phyloP scores from a whole-genome alignment of 169 alveolate species.

The Neospora caninum region DNA sequence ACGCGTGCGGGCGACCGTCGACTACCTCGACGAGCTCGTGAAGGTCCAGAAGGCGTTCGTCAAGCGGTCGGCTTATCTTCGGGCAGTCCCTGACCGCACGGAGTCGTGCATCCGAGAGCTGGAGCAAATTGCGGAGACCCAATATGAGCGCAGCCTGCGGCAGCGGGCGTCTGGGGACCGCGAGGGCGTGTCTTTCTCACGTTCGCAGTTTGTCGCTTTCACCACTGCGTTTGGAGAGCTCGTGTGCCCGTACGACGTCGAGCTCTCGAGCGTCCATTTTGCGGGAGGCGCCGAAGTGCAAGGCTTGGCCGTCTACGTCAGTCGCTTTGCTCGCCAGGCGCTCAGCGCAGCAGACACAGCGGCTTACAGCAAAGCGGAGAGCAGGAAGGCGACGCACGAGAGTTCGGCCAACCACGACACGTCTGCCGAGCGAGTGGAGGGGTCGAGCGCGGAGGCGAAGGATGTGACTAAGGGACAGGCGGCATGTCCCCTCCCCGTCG shows the following conservation, averaged over 20 bases:
- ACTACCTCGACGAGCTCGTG: not conserved
- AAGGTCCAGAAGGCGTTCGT: not conserved
- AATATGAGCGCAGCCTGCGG: not conserved
- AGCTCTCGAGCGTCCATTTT: not conserved
- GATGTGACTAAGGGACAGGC: not conserved
- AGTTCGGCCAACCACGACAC: not conserved
- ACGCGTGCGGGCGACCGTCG: not conserved
- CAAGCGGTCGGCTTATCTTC: slow-evolving; percentile 10
- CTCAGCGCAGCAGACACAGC: not conserved
- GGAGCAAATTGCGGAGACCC: not conserved
- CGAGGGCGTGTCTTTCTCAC: not conserved
- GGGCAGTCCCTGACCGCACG: not conserved
- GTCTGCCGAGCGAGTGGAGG: not conserved
- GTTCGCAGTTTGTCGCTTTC: not conserved
- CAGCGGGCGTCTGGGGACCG: not conserved
- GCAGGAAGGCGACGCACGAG: not conserved
- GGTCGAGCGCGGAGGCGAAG: not conserved
- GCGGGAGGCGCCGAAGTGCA: slow-evolving; percentile 15
- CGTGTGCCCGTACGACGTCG: not conserved
- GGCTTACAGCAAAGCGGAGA: not conserved
- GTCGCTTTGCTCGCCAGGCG: not conserved
- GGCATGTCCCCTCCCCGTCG: not conserved
- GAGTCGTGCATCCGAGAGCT: not conserved
- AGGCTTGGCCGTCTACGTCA: not conserved
- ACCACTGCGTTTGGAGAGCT: not conserved